phyloP scores from a whole-genome alignment of 2,329 filamentous ascomycete genomes.

The Epichloe aotearoae region DNA sequence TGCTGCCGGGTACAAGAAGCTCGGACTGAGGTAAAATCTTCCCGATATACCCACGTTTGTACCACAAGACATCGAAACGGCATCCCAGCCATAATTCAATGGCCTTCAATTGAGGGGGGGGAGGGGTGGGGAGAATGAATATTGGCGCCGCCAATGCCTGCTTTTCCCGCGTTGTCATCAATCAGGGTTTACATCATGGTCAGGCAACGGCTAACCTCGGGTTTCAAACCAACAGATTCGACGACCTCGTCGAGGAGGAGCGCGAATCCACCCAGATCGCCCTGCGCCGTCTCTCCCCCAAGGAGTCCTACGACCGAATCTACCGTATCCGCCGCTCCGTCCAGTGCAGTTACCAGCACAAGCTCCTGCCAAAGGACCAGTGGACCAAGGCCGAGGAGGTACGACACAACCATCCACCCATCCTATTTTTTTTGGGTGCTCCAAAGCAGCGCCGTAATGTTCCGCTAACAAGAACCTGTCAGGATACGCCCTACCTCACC shows the following conservation, averaged over 20 bases:
- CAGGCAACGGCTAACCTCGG: slow-evolving; percentile 11
- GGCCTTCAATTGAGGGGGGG: background rate
- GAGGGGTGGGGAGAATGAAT: too few species aligned
- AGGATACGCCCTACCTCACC: slow-evolving; percentile 40
- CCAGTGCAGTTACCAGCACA: slow-evolving; percentile 56
- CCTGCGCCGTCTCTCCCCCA: slow-evolving; percentile 74
- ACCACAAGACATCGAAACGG: background rate
- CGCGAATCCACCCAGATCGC: slow-evolving; percentile 74
- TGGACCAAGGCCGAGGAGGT: slow-evolving; percentile 47
- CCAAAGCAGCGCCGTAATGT: background rate
- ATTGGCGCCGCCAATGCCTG: background rate
- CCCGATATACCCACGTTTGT: background rate
- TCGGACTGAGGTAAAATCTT: slow-evolving; percentile 64
- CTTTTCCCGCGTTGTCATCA: background rate
- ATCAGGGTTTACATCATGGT: background rate
- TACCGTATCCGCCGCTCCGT: slow-evolving; percentile 93
- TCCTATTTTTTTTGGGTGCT: background rate
- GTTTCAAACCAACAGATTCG: slow-evolving; percentile 47
- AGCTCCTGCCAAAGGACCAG: slow-evolving; percentile 48
- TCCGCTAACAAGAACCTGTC: background rate
- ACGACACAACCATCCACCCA: slow-evolving; percentile 9
- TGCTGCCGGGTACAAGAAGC: slow-evolving; percentile 81
- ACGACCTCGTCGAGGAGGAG: slow-evolving; percentile 93
- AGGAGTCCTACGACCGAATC: slow-evolving; percentile 91
- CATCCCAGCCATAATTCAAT: background rate